These are phyloP conservation scores for Aureococcus anophagefferens DNA, from an alignment of 108 stramenopile species.

Conservation along the genomic window DNA sequence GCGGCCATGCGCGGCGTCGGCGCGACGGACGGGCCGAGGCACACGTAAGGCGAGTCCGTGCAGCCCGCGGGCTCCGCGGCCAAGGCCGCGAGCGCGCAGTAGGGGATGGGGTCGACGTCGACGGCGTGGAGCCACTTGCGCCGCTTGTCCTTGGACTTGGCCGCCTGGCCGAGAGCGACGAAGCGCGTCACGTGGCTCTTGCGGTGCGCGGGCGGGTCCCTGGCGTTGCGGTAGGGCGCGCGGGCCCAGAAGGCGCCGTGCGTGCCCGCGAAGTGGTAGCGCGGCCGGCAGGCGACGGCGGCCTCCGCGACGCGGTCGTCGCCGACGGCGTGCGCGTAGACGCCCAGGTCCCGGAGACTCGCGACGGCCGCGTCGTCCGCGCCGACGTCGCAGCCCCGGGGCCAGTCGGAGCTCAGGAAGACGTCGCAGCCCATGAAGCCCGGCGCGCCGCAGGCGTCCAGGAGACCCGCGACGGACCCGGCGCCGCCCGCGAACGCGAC, in stretches of 20 bases:
- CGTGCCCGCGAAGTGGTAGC: not conserved
- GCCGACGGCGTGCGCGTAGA: not conserved
- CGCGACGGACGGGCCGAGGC: slow-evolving; percentile 53
- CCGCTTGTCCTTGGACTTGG: slow-evolving; percentile 11
- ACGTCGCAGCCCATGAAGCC: not conserved
- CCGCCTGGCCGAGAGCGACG: slow-evolving; percentile 51
- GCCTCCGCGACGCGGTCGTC: not conserved
- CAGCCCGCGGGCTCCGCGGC: not conserved
- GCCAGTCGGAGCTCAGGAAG: not conserved
- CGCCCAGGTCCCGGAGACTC: not conserved
- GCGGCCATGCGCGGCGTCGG: slow-evolving; percentile 29
- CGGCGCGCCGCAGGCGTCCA: not conserved
- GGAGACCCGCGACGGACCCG: not conserved
- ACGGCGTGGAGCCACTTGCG: slow-evolving; percentile 74
- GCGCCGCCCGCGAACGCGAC: not conserved
- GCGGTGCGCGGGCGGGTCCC: not conserved
- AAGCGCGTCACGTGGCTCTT: slow-evolving; percentile 29
- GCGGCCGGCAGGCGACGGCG: not conserved
- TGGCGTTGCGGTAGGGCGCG: not conserved
- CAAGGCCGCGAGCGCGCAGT: slow-evolving; percentile 31
- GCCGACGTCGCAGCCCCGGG: not conserved
- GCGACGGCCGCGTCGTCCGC: not conserved
- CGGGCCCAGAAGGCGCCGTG: not conserved
- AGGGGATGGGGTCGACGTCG: slow-evolving; percentile 54
- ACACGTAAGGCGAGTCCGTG: slow-evolving; percentile 20